Base-by-base conservation (phyloP, 2,329 filamentous ascomycete species). In the Sclerotiophoma versabilis region DNA sequence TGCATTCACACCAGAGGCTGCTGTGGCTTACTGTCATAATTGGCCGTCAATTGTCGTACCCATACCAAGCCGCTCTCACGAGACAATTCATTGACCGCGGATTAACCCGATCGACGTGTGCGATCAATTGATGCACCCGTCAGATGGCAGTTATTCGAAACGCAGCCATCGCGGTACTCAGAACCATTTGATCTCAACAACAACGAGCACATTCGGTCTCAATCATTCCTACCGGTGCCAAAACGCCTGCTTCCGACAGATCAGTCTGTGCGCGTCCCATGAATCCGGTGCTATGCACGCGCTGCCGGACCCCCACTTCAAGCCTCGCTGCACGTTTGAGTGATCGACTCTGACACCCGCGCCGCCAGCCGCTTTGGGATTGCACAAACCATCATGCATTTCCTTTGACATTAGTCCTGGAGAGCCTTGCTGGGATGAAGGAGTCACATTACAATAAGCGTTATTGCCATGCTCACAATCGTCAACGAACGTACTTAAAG, bases 241-340 rank as follows among this genome's bases (percentile, higher is more conserved):
- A 51, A 27, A 44, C 44, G 44, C 38, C 20, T 58, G 64, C 67
- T 71, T 71, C 70, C 59, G 65, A 60, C 62, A 70, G 68, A 74
- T 73, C 70, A 60, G 71, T 72, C 72, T 63, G 71, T 74, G 72
- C 54, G 56, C 50, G 50, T 61, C 51, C 61, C 64, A 66, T 61
- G 57, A 60, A 48, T 51, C 55, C 57, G 59, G 52, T 47, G 45
- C 43, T 59, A 57, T 58, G 65, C 65, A 63, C 62, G 59, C 64
- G 57, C 60, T 57, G 49, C 70, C 59, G 62, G 60, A 57, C 60
- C 69, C 65, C 69, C 66, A 62, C 63, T 54, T 54, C 48, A 59
- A 69, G 69, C 69, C 59, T 66, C 59, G 55, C 55, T 52, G 57
- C 49, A 48, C 49, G 64, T 66, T 64, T 62, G 60, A 47, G 55